Percentiles rank a stretch among this genome's conserved stretches.
These are phyloP conservation scores for Cercospora beticola DNA, from an alignment of 2,329 filamentous ascomycete genomes.

Conservation along the genomic window DNA sequence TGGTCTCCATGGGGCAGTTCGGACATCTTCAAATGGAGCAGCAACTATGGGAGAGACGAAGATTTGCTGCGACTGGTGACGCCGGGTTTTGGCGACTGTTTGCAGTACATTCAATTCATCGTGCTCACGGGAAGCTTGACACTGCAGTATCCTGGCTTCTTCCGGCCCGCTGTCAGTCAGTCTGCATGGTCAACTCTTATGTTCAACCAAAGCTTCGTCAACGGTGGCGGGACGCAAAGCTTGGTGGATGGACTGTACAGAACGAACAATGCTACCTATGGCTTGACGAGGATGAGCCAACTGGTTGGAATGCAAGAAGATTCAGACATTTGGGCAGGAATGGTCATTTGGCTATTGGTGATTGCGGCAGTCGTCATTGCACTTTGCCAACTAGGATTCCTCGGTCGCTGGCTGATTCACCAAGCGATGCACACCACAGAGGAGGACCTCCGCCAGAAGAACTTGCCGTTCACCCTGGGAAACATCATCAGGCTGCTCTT, in stretches of 20 bases:
- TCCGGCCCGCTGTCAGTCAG: constrained; percentile 86
- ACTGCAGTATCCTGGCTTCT: constrained; percentile 89
- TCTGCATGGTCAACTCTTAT: constrained; percentile 85
- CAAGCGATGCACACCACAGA: constrained; percentile 69
- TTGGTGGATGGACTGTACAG: constrained; percentile 84
- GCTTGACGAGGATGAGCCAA: constrained; percentile 75
- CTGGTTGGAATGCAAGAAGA: constrained; percentile 74
- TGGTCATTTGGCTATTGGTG: constrained; percentile 85
- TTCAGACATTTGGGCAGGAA: constrained; percentile 87
- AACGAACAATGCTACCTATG: constrained; percentile 68
- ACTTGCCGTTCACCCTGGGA: constrained; percentile 71
- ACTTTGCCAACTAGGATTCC: constrained; percentile 74
- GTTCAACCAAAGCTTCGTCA: constrained; percentile 89
- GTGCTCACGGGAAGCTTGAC: constrained; percentile 83
- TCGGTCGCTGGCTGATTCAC: constrained; percentile 72
- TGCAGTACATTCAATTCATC: constrained; percentile 95
- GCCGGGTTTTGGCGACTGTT: constrained; percentile 91
- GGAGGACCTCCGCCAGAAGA: constrained; percentile 87
- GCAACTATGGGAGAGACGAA: constrained; percentile 91
- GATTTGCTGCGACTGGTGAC: constrained; percentile 90
- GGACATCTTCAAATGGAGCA: constrained; percentile 93
- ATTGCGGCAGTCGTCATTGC: constrained; percentile 68
- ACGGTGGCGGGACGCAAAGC: constrained; percentile 64
- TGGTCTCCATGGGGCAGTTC: constrained; percentile 92
- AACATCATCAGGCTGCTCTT: constrained; percentile 74